These are phyloP conservation scores for Leishmania tarentolae DNA, from an alignment of 208 protist species.

Conservation along the genomic window DNA sequence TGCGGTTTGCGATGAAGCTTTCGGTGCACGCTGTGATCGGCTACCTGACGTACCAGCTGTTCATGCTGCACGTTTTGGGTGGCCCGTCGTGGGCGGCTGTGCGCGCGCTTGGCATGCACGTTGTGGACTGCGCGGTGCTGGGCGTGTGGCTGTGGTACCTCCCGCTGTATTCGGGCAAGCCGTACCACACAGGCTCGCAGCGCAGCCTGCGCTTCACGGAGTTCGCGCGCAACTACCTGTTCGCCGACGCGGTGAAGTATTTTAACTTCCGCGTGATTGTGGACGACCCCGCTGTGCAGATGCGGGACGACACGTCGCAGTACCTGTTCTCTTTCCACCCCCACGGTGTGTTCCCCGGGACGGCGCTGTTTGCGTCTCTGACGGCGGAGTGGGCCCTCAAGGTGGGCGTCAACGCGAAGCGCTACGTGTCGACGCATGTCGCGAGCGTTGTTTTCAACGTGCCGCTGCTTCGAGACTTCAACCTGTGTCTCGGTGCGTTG, in stretches of 20 bases:
- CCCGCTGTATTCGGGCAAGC: conserved; percentile 58
- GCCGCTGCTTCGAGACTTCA: conserved; percentile 77
- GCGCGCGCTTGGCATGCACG: conserved; percentile 13
- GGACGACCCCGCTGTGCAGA: conserved; percentile 56
- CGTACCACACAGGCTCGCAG: conserved; percentile 59
- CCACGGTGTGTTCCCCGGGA: conserved; percentile 83
- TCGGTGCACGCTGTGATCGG: conserved; percentile 56
- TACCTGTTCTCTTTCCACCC: conserved; percentile 87
- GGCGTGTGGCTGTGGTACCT: conserved; percentile 63
- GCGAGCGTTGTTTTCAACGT: conserved; percentile 83
- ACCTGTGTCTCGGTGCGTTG: conserved; percentile 57
- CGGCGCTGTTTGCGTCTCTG: conserved; percentile 57
- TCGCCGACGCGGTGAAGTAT: conserved; percentile 62
- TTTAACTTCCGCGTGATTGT: conserved; percentile 71
- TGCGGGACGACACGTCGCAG: conserved; percentile 51
- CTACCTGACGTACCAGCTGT: conserved; percentile 55
- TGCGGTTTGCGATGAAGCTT: conserved; percentile 46
- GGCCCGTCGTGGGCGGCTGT: conserved; percentile 14
- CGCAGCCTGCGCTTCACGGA: conserved; percentile 50
- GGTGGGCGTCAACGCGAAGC: conserved; percentile 49
- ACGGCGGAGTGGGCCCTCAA: conserved; percentile 62
- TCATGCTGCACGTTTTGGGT: conserved; percentile 23
- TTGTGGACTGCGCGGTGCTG: conserved; percentile 46
- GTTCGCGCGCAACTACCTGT: conserved; percentile 65
- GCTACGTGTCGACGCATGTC: conserved; percentile 61